Conservation (phyloP, 768 basidiomycete genomes). For the Pleurotus cornucopiae region DNA sequence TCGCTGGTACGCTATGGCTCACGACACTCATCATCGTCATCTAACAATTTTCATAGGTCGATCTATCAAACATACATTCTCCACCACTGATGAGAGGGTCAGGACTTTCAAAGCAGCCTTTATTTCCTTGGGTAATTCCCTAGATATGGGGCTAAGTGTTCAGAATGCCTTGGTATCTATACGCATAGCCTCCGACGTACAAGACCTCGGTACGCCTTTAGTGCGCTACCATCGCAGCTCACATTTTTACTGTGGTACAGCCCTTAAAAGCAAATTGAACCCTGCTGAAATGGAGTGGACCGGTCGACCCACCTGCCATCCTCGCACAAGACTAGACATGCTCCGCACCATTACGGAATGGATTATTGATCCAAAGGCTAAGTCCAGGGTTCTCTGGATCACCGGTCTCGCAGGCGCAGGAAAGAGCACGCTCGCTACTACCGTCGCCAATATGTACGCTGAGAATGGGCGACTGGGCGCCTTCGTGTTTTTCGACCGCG, state of each 20-base stretch:
- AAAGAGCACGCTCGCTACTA: conserved; percentile 16
- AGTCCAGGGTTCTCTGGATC: conserved; percentile 14
- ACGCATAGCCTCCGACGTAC: not conserved
- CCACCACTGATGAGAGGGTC: not conserved
- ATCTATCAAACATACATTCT: not conserved
- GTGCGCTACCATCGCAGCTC: not conserved
- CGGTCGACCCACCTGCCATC: conserved; percentile 4
- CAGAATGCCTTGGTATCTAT: not conserved
- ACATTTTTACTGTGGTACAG: not conserved
- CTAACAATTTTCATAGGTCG: not conserved
- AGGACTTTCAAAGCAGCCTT: not conserved
- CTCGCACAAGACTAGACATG: not conserved
- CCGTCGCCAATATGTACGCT: conserved; percentile 12
- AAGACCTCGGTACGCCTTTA: not conserved
- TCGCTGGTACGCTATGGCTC: conserved; percentile 19
- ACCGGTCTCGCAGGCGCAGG: conserved; percentile 17
- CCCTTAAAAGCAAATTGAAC: not conserved
- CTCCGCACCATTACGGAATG: conserved; percentile 5
- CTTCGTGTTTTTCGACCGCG: conserved; percentile 14
- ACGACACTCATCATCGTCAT: not conserved
- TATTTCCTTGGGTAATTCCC: not conserved
- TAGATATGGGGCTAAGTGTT: not conserved
- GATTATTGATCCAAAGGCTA: not conserved
- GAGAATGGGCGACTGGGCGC: conserved; percentile 13
- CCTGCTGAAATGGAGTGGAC: conserved; percentile 7